Evolutionary conservation across 169 alveolate species (phyloP), one percentile per base, ranked within the genome.

Genomic region (Perkinsus chesapeaki): DNA sequence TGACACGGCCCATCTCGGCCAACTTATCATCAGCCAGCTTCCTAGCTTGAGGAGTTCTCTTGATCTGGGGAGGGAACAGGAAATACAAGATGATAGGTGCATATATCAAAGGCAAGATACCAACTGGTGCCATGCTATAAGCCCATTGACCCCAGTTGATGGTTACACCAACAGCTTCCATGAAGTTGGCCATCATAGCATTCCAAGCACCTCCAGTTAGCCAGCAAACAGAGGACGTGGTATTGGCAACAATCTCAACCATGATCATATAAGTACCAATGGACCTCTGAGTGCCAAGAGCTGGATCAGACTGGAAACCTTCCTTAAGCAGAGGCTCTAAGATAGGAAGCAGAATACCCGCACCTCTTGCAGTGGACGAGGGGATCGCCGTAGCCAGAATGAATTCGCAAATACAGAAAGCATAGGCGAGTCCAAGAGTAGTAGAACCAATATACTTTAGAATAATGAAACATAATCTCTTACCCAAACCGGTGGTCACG

Each of bases 121-220:
- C 82, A 60, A 60, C 82, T 0, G 82, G 82, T 16, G 82, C 82
- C 82, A 60, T 60, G 23, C 82, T 60, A 16, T 60, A 60, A 9
- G 82, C 82, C 82, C 82, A 60, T 34, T 60, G 82, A 7, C 82
- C 82, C 82, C 82, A 60, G 27, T 60, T 60, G 31, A 60, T 60
- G 37, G 12, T 60, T 34, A 60, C 82, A 16, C 82, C 82, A 23
- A 60, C 82, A 5, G 82, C 82, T 60, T 60, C 82, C 82, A 60
- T 60, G 82, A 60, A 60, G 82, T 60, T 60, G 27, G 82, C 82
- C 82, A 60, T 60, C 82, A 60, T 60, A 60, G 82, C 82, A 60
- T 60, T 60, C 82, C 82, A 60, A 60, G 82, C 82, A 60, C 82
- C 82, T 20, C 82, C 82, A 1, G 82, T 60, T 34, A 60, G 27